phyloP scores from a whole-genome alignment of 1,284 basidiomycete genomes.

The Ceratobasidium sp. region DNA sequence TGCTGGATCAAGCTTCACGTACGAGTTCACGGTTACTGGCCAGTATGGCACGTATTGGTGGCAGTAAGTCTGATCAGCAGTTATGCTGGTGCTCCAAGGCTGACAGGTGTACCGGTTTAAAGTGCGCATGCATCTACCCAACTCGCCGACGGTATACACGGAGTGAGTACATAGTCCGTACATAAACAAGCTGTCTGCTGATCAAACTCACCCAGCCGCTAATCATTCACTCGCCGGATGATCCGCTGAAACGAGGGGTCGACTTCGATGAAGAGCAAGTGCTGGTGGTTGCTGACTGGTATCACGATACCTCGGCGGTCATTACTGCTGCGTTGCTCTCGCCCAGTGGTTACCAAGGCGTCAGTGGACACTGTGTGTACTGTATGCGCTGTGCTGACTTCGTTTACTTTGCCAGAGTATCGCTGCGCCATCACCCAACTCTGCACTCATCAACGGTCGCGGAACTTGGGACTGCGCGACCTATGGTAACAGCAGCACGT shows the following conservation, averaged over 20 bases:
- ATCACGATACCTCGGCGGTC: constrained; percentile 49
- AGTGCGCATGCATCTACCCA: constrained; percentile 50
- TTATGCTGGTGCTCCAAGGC: neutral
- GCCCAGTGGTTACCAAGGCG: constrained; percentile 34
- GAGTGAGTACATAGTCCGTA: constrained; percentile 49
- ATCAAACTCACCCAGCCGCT: constrained; percentile 44
- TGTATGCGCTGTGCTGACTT: constrained; percentile 43
- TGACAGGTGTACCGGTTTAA: neutral
- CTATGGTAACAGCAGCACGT: constrained; percentile 45
- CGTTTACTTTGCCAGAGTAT: constrained; percentile 46
- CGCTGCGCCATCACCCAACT: constrained; percentile 53
- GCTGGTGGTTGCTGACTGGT: constrained; percentile 49
- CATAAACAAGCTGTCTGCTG: constrained; percentile 45
- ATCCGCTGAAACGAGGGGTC: constrained; percentile 52
- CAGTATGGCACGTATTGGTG: constrained; percentile 46
- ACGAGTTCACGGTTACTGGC: constrained; percentile 52
- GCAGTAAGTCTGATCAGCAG: constrained; percentile 15
- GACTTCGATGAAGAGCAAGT: constrained; percentile 52
- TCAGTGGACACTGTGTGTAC: constrained; percentile 11
- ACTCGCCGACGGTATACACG: constrained; percentile 53
- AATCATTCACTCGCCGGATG: constrained; percentile 52
- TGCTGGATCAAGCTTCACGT: constrained; percentile 53
- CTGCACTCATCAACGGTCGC: constrained; percentile 55
- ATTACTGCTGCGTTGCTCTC: constrained; percentile 42
- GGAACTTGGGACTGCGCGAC: constrained; percentile 50